These are phyloP conservation scores for Mycena polygramma DNA, from an alignment of 768 basidiomycete species.

Conservation along the genomic window DNA sequence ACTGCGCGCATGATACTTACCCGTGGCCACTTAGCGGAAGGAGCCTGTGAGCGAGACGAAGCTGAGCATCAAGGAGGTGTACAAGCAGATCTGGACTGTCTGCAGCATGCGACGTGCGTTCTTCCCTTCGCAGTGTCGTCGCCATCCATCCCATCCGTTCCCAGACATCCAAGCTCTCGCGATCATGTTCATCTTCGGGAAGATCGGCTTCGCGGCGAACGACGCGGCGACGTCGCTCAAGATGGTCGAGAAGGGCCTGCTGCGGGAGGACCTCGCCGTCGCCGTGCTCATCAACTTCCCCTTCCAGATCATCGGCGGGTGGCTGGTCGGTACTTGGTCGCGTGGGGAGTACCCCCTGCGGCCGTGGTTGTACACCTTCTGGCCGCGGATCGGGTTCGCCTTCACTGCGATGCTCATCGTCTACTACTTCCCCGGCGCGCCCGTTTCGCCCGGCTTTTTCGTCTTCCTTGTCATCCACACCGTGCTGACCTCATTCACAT, in stretches of 20 bases:
- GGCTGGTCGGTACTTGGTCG: conserved; percentile 93
- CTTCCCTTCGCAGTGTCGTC: conserved; percentile 3
- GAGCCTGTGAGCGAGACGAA: conserved; percentile 80
- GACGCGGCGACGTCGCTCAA: conserved; percentile 93
- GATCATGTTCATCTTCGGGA: conserved; percentile 88
- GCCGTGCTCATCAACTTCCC: conserved; percentile 98
- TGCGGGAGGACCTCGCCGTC: conserved; percentile 95
- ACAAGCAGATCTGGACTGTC: conserved; percentile 95
- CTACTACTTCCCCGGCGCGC: conserved; percentile 84
- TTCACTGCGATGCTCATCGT: conserved; percentile 82
- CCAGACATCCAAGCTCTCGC: conserved; percentile 92
- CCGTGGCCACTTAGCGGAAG: conserved; percentile 67
- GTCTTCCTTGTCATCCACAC: conserved; percentile 84
- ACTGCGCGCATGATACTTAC: background rate
- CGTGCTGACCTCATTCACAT: conserved; percentile 85
- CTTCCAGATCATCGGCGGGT: conserved; percentile 95
- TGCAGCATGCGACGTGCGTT: conserved; percentile 88
- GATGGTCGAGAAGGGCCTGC: conserved; percentile 95
- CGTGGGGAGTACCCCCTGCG: conserved; percentile 83
- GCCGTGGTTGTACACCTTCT: conserved; percentile 93
- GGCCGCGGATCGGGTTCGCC: conserved; percentile 85
- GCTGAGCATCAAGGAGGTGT: conserved; percentile 91
- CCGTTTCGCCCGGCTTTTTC: conserved; percentile 83
- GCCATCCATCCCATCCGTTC: conserved; percentile 6
- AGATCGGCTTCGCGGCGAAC: conserved; percentile 95